These are phyloP conservation scores for Nothophaeocryptopus gaeumannii DNA, from an alignment of 2,329 filamentous ascomycete genomes.

Conservation along the genomic window DNA sequence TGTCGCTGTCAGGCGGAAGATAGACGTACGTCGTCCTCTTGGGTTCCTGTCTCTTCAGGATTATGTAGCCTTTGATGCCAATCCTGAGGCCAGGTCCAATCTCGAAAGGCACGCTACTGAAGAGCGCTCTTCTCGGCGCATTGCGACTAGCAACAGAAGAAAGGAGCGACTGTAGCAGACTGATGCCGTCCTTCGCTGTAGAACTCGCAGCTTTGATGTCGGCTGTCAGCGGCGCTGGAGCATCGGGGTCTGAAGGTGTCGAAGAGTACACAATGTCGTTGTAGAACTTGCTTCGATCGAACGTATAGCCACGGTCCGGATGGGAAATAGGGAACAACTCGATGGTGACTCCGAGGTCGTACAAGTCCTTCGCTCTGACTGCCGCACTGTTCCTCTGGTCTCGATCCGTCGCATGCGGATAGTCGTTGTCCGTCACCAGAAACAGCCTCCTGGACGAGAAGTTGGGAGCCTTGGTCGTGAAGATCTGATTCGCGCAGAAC, in stretches of 20 bases:
- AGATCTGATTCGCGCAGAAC: slow-evolving; percentile 94
- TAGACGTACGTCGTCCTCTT: slow-evolving; percentile 84
- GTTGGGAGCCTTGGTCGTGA: slow-evolving; percentile 90
- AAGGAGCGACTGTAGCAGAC: slow-evolving; percentile 73
- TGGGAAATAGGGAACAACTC: slow-evolving; percentile 86
- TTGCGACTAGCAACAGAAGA: slow-evolving; percentile 90
- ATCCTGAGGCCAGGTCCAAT: slow-evolving; percentile 81
- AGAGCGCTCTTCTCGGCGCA: slow-evolving; percentile 77
- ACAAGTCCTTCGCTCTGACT: slow-evolving; percentile 88
- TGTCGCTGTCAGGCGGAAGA: slow-evolving; percentile 69
- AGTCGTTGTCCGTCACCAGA: slow-evolving; percentile 90
- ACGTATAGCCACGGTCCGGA: slow-evolving; percentile 59
- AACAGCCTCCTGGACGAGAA: slow-evolving; percentile 92
- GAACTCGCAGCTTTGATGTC: slow-evolving; percentile 57
- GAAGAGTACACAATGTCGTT: slow-evolving; percentile 89
- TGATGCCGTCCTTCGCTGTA: slow-evolving; percentile 71
- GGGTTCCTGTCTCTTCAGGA: slow-evolving; percentile 79
- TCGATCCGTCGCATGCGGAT: slow-evolving; percentile 74
- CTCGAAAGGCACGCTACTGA: slow-evolving; percentile 83
- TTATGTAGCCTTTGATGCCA: slow-evolving; percentile 87
- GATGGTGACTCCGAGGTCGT: slow-evolving; percentile 86
- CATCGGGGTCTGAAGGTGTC: slow-evolving; percentile 67
- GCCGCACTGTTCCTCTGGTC: slow-evolving; percentile 70
- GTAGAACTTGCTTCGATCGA: slow-evolving; percentile 85
- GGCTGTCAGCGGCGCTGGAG: slow-evolving; percentile 52